These are phyloP conservation scores for Hura crepitans DNA, from an alignment of 441 rosid genomes.

Conservation along the genomic window DNA sequence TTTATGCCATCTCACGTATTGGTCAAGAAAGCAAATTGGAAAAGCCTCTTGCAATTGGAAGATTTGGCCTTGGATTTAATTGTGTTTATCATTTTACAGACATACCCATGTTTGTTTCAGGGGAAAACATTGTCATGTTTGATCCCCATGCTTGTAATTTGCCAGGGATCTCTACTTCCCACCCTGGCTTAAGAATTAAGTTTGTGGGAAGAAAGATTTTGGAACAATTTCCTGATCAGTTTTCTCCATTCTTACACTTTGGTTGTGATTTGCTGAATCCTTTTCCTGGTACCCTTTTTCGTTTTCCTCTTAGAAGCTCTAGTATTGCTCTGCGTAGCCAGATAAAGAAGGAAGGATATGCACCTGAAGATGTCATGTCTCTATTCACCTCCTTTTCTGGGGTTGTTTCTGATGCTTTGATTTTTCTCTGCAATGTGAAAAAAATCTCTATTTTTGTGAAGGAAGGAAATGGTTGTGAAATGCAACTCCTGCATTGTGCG, in stretches of 20 bases:
- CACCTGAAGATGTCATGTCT: slow-evolving; percentile 82
- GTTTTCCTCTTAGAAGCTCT: slow-evolving; percentile 90
- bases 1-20: slow-evolving; percentile 96
- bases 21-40: slow-evolving; percentile 99
- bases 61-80: slow-evolving; percentile 97
- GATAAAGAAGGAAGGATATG: slow-evolving; percentile 83
- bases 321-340: slow-evolving; percentile 74
- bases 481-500: slow-evolving; percentile 81
- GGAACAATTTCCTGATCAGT: slow-evolving; percentile 98
- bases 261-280: slow-evolving; percentile 88
- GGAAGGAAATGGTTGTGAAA: slow-evolving; percentile 77
- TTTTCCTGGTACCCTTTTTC: slow-evolving; percentile 94
- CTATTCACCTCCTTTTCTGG: slow-evolving; percentile 78
- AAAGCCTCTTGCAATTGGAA: slow-evolving; percentile 95
- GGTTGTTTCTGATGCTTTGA: slow-evolving; percentile 75
- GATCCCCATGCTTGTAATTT: slow-evolving; percentile 97
- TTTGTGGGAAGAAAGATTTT: slow-evolving; percentile 83
- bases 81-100: slow-evolving; percentile 99
- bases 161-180: slow-evolving; percentile 97
- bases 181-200: slow-evolving; percentile 95
- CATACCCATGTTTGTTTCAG: slow-evolving; percentile 91
- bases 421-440: slow-evolving; percentile 85
- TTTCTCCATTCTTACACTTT: slow-evolving; percentile 90
- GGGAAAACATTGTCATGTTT: slow-evolving; percentile 96
- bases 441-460: slow-evolving; percentile 68